Conservation (phyloP, 345 rosid genomes). For the Citrus inodora region DNA sequence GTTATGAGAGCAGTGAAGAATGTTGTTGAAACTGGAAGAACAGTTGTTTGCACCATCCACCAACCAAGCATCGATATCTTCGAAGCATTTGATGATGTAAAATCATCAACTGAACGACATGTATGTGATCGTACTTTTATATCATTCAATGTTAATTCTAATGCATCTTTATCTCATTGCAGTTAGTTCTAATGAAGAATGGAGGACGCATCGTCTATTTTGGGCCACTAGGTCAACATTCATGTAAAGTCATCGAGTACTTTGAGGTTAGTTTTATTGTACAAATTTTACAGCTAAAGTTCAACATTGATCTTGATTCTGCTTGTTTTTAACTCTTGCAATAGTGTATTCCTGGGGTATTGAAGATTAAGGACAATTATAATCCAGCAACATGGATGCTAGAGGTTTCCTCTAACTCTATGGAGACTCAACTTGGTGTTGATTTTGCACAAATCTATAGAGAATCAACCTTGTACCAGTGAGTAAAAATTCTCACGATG, state of each 20-base stretch:
- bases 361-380: slow-evolving; percentile 32
- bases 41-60: slow-evolving; percentile 53
- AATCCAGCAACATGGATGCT: slow-evolving; percentile 59
- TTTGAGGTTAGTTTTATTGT: slow-evolving; percentile 28
- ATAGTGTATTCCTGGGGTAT: slow-evolving; percentile 35
- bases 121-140: background rate
- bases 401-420: slow-evolving; percentile 37
- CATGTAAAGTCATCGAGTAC: slow-evolving; percentile 34
- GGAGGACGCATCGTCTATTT: slow-evolving; percentile 37
- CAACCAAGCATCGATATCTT: slow-evolving; percentile 52
- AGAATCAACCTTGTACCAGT: slow-evolving; percentile 35
- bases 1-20: slow-evolving; percentile 53
- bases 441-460: slow-evolving; percentile 32
- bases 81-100: slow-evolving; percentile 51
- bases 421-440: slow-evolving; percentile 35
- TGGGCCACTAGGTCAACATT: slow-evolving; percentile 38
- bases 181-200: slow-evolving; percentile 40
- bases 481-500: slow-evolving; percentile 8
- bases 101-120: background rate
- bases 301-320: background rate
- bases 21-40: slow-evolving; percentile 43
- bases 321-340: background rate
- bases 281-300: background rate
- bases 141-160: background rate
- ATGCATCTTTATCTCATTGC: slow-evolving; percentile 1